Base-by-base conservation (phyloP, 192 early-diverging fungal genomes). In the Cetraspora pellucida region DNA sequence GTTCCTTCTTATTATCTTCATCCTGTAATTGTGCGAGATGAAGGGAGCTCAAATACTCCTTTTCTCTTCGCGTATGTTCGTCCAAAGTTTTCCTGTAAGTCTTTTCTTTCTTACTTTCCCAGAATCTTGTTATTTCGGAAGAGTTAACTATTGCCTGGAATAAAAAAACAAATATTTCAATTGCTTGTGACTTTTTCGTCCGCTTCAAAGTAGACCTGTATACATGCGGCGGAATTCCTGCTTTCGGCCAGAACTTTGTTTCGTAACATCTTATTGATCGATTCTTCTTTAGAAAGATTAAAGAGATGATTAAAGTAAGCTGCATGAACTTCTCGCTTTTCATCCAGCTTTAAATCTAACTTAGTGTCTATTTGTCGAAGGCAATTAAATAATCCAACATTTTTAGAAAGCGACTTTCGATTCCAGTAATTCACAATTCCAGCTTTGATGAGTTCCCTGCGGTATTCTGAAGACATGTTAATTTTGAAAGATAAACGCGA, bases 11-110 rank as follows among this genome's bases (percentile, higher is more conserved):
- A 63, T 37, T 37, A 37, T 66, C 64, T 66, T 66, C 64, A 3
- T 66, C 30, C 30, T 66, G 64, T n/a, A 66, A 66, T 37, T 66
- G 9, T 43, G 64, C n/a, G 64, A 66, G 64, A 66, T 66, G 64
- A 66, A 66, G 30, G 30, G 64, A 66, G 64, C 64, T 66, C n/a
- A 66, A 66, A 43, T 66, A 66, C 30, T 9, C n/a, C 30, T 66
- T 66, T 66, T 66, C 64, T n/a, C n/a, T 66, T 43, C 64, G 64
- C 30, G 30, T 66, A 66, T 66, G 64, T 9, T 31, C 30, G 31
- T 43, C 64, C 43, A 66, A 66, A 66, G 2, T 43, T 28, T n/a
- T 66, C 43, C 64, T 66, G n/a, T 66, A 66, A 9, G 64, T 13
- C 9, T 37, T 28, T 66, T 19, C 64, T 45, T 66, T 1, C 31